A percentile compares a stretch with the other conserved stretches of the same genome.
Evolutionary conservation across 2,329 filamentous ascomycete species (phyloP).

Genomic region (Coniochaeta hoffmannii): DNA sequence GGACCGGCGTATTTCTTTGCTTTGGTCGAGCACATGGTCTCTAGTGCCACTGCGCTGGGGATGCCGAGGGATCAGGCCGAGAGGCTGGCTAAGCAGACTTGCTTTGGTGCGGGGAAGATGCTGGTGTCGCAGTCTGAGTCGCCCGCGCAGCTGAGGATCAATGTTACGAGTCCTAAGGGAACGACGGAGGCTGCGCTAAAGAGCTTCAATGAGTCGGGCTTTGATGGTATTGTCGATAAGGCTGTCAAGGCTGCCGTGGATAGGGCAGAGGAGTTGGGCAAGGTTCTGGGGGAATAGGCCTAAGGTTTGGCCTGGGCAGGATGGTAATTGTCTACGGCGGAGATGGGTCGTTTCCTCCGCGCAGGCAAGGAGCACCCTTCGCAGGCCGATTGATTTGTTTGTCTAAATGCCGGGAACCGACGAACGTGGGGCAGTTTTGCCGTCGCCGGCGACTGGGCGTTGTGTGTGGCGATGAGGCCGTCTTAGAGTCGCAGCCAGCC

Average conservation of each 20-base stretch:
- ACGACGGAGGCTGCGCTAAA: slow-evolving; percentile 41
- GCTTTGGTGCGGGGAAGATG: slow-evolving; percentile 44
- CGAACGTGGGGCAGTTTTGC: no score
- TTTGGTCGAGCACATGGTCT: slow-evolving; percentile 42
- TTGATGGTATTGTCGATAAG: slow-evolving; percentile 34
- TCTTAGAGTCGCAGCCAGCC: no score
- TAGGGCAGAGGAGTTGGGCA: slow-evolving; percentile 35
- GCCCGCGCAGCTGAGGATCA: slow-evolving; percentile 38
- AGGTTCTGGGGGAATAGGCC: not conserved
- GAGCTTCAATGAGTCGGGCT: slow-evolving; percentile 36
- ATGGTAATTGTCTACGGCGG: no score
- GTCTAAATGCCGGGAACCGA: no score
- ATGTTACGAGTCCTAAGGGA: slow-evolving; percentile 45
- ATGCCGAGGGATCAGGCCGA: slow-evolving; percentile 40
- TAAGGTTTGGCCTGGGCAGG: no score
- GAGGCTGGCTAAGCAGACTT: slow-evolving; percentile 41
- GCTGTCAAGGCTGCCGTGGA: slow-evolving; percentile 37
- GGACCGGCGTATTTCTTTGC: slow-evolving; percentile 47
- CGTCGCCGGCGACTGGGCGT: no score
- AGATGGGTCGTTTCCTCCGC: no score
- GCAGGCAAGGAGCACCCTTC: no score
- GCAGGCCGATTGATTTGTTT: no score
- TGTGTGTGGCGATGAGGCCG: no score
- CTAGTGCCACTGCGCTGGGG: slow-evolving; percentile 34
- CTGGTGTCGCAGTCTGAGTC: slow-evolving; percentile 34